Conservation (phyloP, 768 basidiomycete genomes). For the Leucosporidium yakuticum region DNA sequence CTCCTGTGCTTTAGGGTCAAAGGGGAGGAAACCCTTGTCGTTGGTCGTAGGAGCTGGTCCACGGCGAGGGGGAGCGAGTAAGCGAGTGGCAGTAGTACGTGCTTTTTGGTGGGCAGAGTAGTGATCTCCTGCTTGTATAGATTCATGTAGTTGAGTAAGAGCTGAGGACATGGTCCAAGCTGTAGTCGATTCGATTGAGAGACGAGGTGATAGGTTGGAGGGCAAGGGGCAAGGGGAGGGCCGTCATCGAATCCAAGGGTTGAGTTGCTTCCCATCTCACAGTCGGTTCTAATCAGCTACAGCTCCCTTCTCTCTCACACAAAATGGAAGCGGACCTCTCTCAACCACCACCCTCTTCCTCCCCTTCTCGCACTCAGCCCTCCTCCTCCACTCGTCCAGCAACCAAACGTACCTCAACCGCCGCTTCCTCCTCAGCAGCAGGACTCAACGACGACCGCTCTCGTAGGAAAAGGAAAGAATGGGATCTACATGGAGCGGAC, state of each 20-base stretch:
- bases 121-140: conserved; percentile 57
- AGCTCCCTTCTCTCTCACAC: too few species aligned
- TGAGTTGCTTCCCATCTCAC: too few species aligned
- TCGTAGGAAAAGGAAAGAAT: background rate
- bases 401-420: background rate
- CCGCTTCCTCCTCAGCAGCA: background rate
- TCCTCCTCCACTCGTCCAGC: background rate
- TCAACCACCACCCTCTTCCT: background rate
- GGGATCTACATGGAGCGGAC: background rate
- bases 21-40: conserved; percentile 58
- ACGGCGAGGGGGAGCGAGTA: conserved; percentile 36
- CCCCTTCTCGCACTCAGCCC: background rate
- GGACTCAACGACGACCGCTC: background rate
- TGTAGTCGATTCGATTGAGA: too few species aligned
- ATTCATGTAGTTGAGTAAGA: too few species aligned
- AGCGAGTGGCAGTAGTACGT: conserved; percentile 81
- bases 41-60: background rate
- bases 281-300: too few species aligned
- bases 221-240: too few species aligned
- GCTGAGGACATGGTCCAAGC: too few species aligned
- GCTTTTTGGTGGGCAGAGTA: conserved; percentile 98
- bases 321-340: background rate
- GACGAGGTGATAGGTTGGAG: too few species aligned
- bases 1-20: conserved; percentile 62
- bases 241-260: too few species aligned